Percentiles rank a stretch among this genome's conserved stretches.
phyloP scores from a whole-genome alignment of 2,329 filamentous ascomycete species.

The Sporothrix protearum region DNA sequence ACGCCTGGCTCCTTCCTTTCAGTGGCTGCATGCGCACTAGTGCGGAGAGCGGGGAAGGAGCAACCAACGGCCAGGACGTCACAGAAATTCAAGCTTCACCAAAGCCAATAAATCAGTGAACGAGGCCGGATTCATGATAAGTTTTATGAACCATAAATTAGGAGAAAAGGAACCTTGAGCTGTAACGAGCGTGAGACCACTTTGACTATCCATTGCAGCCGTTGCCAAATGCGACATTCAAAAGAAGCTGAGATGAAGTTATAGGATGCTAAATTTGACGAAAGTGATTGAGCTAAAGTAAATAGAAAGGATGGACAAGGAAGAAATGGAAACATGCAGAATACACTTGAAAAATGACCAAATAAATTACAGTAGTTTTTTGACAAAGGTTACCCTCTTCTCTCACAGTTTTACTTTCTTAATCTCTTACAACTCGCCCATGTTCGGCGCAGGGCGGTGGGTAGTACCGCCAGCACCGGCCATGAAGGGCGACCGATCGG shows the following conservation, averaged over 20 bases:
- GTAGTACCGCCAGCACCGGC: neutral
- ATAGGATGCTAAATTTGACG: too few species aligned
- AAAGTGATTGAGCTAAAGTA: too few species aligned
- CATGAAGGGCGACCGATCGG: slow-evolving; percentile 25
- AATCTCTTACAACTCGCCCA: slow-evolving; percentile 23
- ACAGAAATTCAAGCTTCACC: neutral
- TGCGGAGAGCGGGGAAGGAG: neutral
- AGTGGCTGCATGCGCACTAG: neutral
- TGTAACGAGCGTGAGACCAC: neutral
- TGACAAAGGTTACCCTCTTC: neutral
- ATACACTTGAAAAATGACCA: neutral
- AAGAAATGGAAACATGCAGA: neutral
- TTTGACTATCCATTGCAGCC: neutral
- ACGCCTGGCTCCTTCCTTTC: neutral
- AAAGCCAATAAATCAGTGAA: too few species aligned
- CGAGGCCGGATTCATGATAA: too few species aligned
- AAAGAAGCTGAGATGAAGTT: too few species aligned
- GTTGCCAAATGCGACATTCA: neutral
- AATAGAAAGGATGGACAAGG: neutral
- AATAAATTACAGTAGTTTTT: neutral
- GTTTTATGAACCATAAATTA: too few species aligned
- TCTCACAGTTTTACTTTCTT: neutral
- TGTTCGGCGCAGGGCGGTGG: neutral
- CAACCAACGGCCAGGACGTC: too few species aligned
- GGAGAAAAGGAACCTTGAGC: neutral